phyloP scores from a whole-genome alignment of 2,329 filamentous ascomycete genomes.

The Helotiales sp. region DNA sequence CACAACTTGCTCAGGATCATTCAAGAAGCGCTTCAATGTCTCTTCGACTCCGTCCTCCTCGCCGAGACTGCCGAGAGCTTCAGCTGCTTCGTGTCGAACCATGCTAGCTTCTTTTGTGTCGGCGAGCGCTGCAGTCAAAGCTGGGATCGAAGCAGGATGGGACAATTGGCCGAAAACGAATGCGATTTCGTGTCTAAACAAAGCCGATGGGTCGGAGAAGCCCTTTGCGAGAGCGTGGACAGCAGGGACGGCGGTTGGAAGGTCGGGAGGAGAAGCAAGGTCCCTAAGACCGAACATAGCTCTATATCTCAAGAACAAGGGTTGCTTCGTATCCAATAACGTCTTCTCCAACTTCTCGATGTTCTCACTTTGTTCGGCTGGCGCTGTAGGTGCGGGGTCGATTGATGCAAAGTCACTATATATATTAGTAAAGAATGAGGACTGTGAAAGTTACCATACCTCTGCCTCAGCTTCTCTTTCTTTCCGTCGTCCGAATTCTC shows the following conservation, averaged over 20 bases:
- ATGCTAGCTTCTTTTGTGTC: constrained; percentile 85
- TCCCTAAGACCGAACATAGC: constrained; percentile 98
- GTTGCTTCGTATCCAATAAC: constrained; percentile 74
- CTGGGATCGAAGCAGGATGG: constrained; percentile 95
- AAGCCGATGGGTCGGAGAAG: constrained; percentile 79
- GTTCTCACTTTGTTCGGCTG: constrained; percentile 61
- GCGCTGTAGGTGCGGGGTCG: constrained; percentile 85
- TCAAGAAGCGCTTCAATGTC: constrained; percentile 75
- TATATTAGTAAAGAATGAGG: constrained; percentile 22
- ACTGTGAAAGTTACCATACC: constrained; percentile 52
- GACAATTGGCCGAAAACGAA: constrained; percentile 97
- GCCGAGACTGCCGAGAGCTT: constrained; percentile 90
- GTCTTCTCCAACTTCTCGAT: constrained; percentile 74
- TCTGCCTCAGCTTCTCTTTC: constrained; percentile 76
- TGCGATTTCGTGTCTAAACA: constrained; percentile 97
- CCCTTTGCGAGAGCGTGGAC: constrained; percentile 83
- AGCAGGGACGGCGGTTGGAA: constrained; percentile 86
- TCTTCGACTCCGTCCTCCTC: constrained; percentile 93
- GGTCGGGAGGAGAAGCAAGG: constrained; percentile 87
- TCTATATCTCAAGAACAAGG: constrained; percentile 90
- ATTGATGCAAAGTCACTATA: constrained; percentile 89
- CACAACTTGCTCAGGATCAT: constrained; percentile 91
- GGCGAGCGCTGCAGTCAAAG: constrained; percentile 75
- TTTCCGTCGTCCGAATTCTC: constrained; percentile 73
- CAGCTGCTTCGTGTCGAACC: constrained; percentile 96